Evolutionary conservation across 257 asterid species (phyloP).

Genomic region (Scutellaria minor): DNA sequence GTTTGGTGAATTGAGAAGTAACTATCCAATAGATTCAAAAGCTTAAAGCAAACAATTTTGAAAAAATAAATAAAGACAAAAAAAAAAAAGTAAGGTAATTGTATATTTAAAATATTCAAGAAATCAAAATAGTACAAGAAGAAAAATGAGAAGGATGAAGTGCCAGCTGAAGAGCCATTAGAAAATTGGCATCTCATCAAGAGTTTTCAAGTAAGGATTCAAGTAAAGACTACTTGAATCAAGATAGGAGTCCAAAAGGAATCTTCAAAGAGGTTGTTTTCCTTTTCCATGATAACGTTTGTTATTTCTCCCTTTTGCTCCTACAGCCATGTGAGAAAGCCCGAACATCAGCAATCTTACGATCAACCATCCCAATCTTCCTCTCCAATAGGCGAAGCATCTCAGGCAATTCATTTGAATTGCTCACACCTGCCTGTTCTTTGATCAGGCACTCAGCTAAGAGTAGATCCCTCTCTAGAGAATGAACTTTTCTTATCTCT

Average conservation of each 20-base stretch:
- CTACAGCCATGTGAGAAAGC: constrained; percentile 32
- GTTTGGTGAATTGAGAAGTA: neutral
- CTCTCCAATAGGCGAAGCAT: constrained; percentile 47
- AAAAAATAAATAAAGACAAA: neutral
- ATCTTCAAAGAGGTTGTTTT: constrained; percentile 43
- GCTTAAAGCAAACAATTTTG: neutral
- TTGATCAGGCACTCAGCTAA: constrained; percentile 40
- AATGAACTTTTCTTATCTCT: constrained; percentile 40
- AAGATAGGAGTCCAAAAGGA: constrained; percentile 30
- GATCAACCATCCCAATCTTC: constrained; percentile 52
- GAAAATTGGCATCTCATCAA: constrained; percentile 5
- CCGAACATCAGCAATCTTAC: constrained; percentile 39
- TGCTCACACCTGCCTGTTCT: constrained; percentile 32
- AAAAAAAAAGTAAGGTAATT: neutral
- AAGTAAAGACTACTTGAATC: constrained; percentile 26
- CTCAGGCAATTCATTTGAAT: constrained; percentile 36
- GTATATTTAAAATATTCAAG: constrained; percentile 5
- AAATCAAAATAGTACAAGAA: constrained; percentile 11
- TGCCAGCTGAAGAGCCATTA: constrained; percentile 9
- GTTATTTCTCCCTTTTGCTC: constrained; percentile 24
- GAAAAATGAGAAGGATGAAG: constrained; percentile 10
- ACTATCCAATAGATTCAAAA: neutral
- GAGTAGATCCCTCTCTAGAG: constrained; percentile 46
- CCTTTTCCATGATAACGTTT: constrained; percentile 38
- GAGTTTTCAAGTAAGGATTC: constrained; percentile 26